These are phyloP conservation scores for Bruguiera parviflora DNA, from an alignment of 345 rosid genomes.

Conservation along the genomic window DNA sequence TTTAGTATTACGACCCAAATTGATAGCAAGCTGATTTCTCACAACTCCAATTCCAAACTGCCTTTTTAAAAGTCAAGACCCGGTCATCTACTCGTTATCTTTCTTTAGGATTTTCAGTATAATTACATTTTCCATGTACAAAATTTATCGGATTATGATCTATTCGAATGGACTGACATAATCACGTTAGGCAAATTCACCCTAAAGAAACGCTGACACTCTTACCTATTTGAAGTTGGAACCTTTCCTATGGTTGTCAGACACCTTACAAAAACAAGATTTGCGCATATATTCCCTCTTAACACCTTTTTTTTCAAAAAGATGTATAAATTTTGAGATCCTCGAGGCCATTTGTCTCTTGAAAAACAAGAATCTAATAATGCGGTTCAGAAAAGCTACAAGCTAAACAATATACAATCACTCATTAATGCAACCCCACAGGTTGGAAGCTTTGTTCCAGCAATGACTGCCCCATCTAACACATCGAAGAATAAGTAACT, in stretches of 20 bases:
- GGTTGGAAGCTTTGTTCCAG: constrained; percentile 23
- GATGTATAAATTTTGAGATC: constrained; percentile 26
- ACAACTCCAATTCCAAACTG: constrained; percentile 11
- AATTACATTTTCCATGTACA: constrained; percentile 25
- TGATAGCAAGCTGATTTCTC: constrained; percentile 6
- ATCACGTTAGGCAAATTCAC: constrained; percentile 37
- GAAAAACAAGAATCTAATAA: constrained; percentile 46
- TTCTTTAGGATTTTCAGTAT: constrained; percentile 17
- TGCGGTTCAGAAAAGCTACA: constrained; percentile 30
- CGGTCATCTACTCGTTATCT: constrained; percentile 26
- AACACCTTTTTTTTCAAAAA: constrained; percentile 46
- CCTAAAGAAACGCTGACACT: constrained; percentile 25
- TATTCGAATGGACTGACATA: constrained; percentile 44
- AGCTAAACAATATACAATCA: constrained; percentile 9
- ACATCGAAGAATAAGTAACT: constrained; percentile 21
- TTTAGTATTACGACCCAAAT: constrained; percentile 12
- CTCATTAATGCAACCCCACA: constrained; percentile 28
- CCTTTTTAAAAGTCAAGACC: constrained; percentile 26
- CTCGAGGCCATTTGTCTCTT: constrained; percentile 30
- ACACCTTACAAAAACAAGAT: constrained; percentile 35
- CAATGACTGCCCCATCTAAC: constrained; percentile 15
- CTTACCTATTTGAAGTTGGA: constrained; percentile 23
- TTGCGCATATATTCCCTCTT: constrained; percentile 54
- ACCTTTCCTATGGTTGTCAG: constrained; percentile 39
- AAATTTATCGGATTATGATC: constrained; percentile 27